Conservation (phyloP, 1,139 yeast species). For the Sugiyamaella paludigena region DNA sequence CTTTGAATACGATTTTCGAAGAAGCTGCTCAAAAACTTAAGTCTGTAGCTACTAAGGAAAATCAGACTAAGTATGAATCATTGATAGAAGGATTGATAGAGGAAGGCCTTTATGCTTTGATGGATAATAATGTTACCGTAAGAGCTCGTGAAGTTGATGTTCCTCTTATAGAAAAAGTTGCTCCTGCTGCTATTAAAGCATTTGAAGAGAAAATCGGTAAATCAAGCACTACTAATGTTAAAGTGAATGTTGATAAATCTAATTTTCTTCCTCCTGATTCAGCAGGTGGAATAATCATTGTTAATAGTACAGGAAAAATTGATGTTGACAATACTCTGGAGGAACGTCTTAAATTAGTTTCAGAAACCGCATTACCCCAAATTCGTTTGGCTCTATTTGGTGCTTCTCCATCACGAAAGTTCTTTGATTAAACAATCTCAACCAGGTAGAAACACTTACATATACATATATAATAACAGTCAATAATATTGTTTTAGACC, state of each 20-base stretch:
- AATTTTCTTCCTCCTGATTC: conserved; percentile 41
- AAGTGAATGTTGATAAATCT: conserved; percentile 49
- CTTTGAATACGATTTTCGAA: conserved; percentile 70
- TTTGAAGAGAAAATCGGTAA: conserved; percentile 51
- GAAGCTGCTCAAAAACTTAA: conserved; percentile 64
- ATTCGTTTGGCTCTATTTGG: conserved; percentile 91
- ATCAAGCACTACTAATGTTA: conserved; percentile 6
- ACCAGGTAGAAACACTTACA: background rate
- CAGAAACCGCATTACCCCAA: conserved; percentile 87
- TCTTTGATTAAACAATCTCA: conserved; percentile 60
- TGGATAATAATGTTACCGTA: conserved; percentile 66
- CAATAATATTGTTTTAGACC: too few species aligned
- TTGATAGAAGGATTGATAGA: conserved; percentile 75
- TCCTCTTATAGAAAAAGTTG: conserved; percentile 59
- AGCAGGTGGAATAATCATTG: conserved; percentile 83
- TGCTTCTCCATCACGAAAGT: conserved; percentile 79
- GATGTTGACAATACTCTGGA: conserved; percentile 90
- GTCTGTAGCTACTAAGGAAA: conserved; percentile 40
- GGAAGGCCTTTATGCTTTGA: conserved; percentile 73
- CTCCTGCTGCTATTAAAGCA: conserved; percentile 58
- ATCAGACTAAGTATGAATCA: conserved; percentile 59
- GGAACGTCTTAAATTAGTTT: conserved; percentile 81
- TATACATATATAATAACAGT: background rate
- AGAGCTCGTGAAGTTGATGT: conserved; percentile 71
- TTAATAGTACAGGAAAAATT: conserved; percentile 74